These are phyloP conservation scores for Aurifilum marmelostoma DNA, from an alignment of 2,329 filamentous ascomycete species.

Conservation along the genomic window DNA sequence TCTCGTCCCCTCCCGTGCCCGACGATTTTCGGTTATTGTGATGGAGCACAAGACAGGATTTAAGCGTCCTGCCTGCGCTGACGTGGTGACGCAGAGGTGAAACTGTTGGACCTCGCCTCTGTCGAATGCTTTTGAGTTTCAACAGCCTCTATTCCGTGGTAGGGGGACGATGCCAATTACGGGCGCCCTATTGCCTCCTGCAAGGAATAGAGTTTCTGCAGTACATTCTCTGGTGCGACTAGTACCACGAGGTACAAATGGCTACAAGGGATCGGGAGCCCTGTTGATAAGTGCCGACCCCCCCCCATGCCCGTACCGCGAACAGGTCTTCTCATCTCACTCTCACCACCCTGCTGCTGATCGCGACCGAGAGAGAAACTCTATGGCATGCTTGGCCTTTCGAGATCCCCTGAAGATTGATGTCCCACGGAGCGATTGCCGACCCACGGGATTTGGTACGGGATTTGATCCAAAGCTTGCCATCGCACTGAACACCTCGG, in stretches of 20 bases:
- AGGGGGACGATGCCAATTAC: neutral
- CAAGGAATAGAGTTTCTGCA: slow-evolving; percentile 21
- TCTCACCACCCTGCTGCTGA: neutral
- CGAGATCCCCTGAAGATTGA: slow-evolving; percentile 22
- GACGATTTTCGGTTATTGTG: neutral
- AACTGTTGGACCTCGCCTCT: slow-evolving; percentile 21
- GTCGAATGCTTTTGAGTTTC: slow-evolving; percentile 27
- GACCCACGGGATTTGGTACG: slow-evolving; percentile 25
- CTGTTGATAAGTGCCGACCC: slow-evolving; percentile 24
- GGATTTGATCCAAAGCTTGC: slow-evolving; percentile 26
- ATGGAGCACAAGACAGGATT: neutral
- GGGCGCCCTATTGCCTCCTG: slow-evolving; percentile 10
- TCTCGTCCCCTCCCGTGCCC: too few species aligned
- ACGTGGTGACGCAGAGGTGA: neutral
- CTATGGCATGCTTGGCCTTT: slow-evolving; percentile 16
- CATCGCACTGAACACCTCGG: neutral
- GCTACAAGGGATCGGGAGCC: neutral
- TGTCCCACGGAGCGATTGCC: slow-evolving; percentile 19
- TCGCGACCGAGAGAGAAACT: slow-evolving; percentile 17
- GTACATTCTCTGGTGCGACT: neutral
- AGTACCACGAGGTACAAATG: slow-evolving; percentile 3
- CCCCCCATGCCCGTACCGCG: slow-evolving; percentile 17
- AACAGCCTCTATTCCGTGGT: slow-evolving; percentile 15
- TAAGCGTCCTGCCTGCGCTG: neutral
- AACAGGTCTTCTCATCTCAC: neutral